Evolutionary conservation across 768 basidiomycete genomes (phyloP), one percentile per base, ranked within the genome.

Genomic region (Suillus spraguei): DNA sequence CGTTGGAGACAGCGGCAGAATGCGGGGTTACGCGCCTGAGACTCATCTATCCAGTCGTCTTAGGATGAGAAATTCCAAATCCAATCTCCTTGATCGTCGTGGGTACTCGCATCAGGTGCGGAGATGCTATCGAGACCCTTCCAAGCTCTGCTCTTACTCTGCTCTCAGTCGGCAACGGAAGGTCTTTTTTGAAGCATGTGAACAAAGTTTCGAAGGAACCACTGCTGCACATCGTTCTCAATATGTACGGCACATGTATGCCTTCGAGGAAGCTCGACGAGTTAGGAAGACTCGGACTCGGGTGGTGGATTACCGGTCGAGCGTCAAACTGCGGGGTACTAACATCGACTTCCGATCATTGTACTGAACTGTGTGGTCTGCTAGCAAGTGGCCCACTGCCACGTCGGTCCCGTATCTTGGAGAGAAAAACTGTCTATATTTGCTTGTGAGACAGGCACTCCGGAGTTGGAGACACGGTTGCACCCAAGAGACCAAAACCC

Each of bases 31-130:
- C 32, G 46, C 59, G 63, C 63, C 63, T 63, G 63, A 49, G n/a
- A n/a, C n/a, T 33, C 32, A 50, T 47, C 61, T 36, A 62, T 46
- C 59, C 49, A 60, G 20, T 44, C 28, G n/a, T 49, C 50, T 58
- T 20, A 41, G 33, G 55, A 55, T 59, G 53, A 60, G 55, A 47
- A 65, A 65, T 60, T 28, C 39, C 24, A 42, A 49, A 47, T 32
- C 24, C 35, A 49, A 53, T 64, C 24, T 69, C 67, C 67, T 68
- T 66, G 69, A 68, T 60, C 65, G 38, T 68, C 68, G 69, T 69
- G 69, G 69, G 69, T 70, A 64, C 55, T 69, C 64, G 63, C 66
- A 63, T 60, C 49, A 64, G 65, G 41, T 47, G 53, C 60, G 55
- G 63, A 60, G 49, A 66, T 61, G 28, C 60, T n/a, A 66, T 61